phyloP scores from a whole-genome alignment of 2,329 filamentous ascomycete species.

The Aspergillus ibericus region DNA sequence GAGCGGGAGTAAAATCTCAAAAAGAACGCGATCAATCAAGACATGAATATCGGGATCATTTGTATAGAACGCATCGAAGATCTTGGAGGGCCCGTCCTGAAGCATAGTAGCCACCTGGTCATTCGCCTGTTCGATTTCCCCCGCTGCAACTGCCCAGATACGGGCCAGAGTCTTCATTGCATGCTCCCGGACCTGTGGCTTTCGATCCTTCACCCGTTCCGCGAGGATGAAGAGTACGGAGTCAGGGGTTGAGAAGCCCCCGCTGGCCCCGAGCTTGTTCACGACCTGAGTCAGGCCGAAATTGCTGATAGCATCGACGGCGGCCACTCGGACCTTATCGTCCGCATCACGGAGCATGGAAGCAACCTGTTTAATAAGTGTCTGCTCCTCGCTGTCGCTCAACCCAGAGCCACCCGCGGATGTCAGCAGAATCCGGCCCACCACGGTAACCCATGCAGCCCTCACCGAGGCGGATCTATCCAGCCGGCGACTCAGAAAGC shows the following conservation, averaged over 20 bases:
- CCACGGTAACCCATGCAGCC: conserved; percentile 79
- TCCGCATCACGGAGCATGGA: conserved; percentile 85
- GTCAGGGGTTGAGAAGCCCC: conserved; percentile 71
- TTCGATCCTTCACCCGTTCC: conserved; percentile 85
- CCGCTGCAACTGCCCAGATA: conserved; percentile 90
- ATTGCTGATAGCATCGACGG: conserved; percentile 78
- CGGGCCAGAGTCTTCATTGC: conserved; percentile 81
- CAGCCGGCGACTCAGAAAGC: conserved; percentile 79
- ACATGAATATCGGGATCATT: conserved; percentile 86
- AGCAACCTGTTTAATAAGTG: conserved; percentile 70
- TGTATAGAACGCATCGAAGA: conserved; percentile 85
- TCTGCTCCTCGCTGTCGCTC: conserved; percentile 75
- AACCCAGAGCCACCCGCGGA: conserved; percentile 87
- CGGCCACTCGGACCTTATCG: conserved; percentile 85
- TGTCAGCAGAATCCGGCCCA: conserved; percentile 84
- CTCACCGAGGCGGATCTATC: conserved; percentile 84
- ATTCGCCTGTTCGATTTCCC: conserved; percentile 80
- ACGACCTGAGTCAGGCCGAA: conserved; percentile 82
- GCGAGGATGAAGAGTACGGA: conserved; percentile 80
- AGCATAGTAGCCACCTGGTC: conserved; percentile 74
- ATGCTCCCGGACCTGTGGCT: conserved; percentile 75
- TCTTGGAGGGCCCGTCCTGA: conserved; percentile 76
- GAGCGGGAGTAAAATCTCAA: conserved; percentile 86
- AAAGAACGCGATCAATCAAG: conserved; percentile 79
- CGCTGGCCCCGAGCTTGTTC: conserved; percentile 74